Conservation (phyloP, 2,329 filamentous ascomycete genomes). For the Pseudocercospora cruenta region DNA sequence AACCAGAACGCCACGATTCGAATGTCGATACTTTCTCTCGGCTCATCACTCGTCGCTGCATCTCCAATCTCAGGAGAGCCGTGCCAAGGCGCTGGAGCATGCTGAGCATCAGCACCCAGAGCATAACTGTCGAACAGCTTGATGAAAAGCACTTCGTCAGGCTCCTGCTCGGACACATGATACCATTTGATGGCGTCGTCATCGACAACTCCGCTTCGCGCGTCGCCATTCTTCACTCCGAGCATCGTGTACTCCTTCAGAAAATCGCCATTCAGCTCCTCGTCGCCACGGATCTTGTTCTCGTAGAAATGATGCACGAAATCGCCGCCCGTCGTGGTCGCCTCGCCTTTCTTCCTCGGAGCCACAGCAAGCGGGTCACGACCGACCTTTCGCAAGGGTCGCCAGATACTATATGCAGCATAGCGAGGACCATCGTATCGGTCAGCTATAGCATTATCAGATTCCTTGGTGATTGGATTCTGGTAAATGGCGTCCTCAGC, state of each 20-base stretch:
- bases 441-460: conserved; percentile 2
- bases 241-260: conserved; percentile 18
- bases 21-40: too few species aligned
- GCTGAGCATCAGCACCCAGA: too few species aligned
- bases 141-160: background rate
- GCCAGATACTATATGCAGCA: conserved; percentile 17
- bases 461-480: background rate
- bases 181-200: background rate
- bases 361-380: conserved; percentile 12
- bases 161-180: background rate
- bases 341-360: conserved; percentile 1
- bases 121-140: background rate
- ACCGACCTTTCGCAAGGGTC: conserved; percentile 9
- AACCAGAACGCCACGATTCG: too few species aligned
- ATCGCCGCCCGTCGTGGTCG: background rate
- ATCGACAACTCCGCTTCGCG: background rate
- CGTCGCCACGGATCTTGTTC: conserved; percentile 8
- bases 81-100: too few species aligned
- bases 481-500: background rate
- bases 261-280: conserved; percentile 11
- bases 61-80: too few species aligned
- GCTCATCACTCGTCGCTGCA: too few species aligned
- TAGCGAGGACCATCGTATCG: conserved; percentile 9
- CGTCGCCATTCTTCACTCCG: background rate
- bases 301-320: conserved; percentile 8